A percentile compares a stretch with the other conserved stretches of the same genome.
These are phyloP conservation scores for Blastomyces percursus DNA, from an alignment of 2,329 filamentous ascomycete species.

Conservation along the genomic window DNA sequence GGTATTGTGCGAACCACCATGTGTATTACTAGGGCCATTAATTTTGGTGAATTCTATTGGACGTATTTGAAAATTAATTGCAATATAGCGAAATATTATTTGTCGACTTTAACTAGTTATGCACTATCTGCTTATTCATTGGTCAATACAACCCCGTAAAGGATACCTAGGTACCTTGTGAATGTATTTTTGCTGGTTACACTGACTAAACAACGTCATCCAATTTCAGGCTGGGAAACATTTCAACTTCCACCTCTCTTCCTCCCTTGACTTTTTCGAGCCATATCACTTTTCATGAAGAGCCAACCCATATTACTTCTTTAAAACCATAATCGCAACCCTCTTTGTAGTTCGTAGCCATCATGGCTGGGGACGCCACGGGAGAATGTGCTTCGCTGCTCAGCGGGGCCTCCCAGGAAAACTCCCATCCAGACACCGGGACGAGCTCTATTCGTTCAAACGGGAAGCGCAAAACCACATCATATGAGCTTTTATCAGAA, in stretches of 20 bases:
- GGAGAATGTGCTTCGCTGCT: slow-evolving; percentile 8
- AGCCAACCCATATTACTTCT: neutral
- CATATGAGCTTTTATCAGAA: slow-evolving; percentile 31
- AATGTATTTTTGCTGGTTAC: too few species aligned
- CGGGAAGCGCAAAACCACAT: slow-evolving; percentile 14
- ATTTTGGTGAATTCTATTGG: neutral
- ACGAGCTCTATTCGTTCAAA: slow-evolving; percentile 15
- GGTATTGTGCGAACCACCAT: neutral
- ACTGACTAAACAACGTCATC: neutral
- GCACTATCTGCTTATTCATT: neutral
- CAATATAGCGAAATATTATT: too few species aligned
- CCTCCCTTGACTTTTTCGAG: too few species aligned
- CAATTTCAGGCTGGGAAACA: too few species aligned
- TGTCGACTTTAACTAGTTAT: too few species aligned
- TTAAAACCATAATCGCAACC: neutral
- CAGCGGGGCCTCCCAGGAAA: neutral
- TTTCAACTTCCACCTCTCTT: too few species aligned
- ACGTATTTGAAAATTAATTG: too few species aligned
- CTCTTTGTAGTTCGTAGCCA: slow-evolving; percentile 2
- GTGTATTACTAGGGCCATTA: neutral
- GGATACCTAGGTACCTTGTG: too few species aligned
- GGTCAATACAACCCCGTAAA: neutral
- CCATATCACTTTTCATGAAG: neutral
- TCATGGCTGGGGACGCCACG: slow-evolving; percentile 10
- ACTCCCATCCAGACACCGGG: neutral